Percentiles rank a stretch among this genome's conserved stretches.
Conservation (phyloP, 148 eudicot species). For the Rhododendron ferrugineum region DNA sequence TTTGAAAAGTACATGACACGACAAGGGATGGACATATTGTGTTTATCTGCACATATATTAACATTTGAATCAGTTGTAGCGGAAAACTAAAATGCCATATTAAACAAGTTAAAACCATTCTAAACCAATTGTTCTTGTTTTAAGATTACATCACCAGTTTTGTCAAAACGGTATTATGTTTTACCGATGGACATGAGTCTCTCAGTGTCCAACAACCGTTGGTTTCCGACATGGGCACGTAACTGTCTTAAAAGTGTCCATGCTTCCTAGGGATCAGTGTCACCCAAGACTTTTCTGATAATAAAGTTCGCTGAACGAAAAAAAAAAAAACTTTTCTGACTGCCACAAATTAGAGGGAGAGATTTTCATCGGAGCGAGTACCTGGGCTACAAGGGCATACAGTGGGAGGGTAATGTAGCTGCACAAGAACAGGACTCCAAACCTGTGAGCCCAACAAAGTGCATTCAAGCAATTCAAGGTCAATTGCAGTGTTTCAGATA, state of each 20-base stretch:
- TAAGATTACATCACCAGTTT: not conserved
- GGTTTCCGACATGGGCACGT: no score
- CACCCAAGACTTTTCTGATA: no score
- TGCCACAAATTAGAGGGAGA: no score
- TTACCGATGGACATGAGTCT: not conserved
- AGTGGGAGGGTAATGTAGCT: constrained; percentile 84
- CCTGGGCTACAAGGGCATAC: constrained; percentile 83
- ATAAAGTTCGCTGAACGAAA: no score
- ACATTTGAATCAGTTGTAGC: not conserved
- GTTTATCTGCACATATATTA: not conserved
- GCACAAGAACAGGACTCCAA: constrained; percentile 54
- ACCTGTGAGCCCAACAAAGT: constrained; percentile 33
- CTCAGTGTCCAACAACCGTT: no score
- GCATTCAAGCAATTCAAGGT: not conserved
- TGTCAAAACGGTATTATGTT: not conserved
- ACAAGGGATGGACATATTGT: not conserved
- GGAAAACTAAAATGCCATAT: not conserved
- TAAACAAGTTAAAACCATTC: not conserved
- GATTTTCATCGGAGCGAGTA: constrained; percentile 9
- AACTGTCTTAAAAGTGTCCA: no score
- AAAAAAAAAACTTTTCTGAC: no score
- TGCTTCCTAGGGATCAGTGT: not conserved
- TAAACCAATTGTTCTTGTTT: not conserved
- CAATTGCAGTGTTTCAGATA: not conserved
- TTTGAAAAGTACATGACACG: not conserved